Conservation (phyloP, 371 early-diverging fungal species). For the Blakeslea trispora region DNA sequence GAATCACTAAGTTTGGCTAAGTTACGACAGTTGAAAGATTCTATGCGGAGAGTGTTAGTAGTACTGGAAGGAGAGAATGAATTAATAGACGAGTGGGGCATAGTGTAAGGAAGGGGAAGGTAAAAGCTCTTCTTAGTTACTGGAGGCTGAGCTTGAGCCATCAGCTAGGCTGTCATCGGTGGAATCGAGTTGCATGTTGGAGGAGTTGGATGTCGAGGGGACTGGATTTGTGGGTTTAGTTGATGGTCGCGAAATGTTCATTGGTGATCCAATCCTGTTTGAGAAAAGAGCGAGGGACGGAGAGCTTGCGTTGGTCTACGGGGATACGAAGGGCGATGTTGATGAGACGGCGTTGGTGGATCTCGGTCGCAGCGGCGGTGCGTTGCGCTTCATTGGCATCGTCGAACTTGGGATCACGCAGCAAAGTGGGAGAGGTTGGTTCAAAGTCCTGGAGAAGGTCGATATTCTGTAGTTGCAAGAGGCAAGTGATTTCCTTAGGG, state of each 20-base stretch:
- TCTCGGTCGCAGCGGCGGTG: neutral
- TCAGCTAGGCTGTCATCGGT: no score
- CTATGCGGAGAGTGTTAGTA: neutral
- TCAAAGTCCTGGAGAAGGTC: neutral
- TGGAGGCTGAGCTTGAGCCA: no score
- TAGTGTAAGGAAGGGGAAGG: neutral
- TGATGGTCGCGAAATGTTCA: neutral
- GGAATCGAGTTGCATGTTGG: no score
- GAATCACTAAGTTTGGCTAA: no score
- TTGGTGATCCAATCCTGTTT: neutral
- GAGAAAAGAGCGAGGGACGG: neutral
- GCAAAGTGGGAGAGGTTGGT: neutral
- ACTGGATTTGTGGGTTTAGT: no score
- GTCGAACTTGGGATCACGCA: no score
- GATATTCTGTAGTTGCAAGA: neutral
- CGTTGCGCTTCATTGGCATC: neutral
- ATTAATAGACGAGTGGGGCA: neutral
- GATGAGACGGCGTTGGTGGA: neutral
- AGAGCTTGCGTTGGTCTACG: neutral
- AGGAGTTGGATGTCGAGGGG: no score
- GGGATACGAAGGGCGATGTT: neutral
- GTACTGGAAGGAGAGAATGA: neutral
- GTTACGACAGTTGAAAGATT: constrained; percentile 13
- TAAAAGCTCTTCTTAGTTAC: neutral
- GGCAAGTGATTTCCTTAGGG: neutral